phyloP scores from a whole-genome alignment of 768 basidiomycete genomes.

The Leccinum rimulosum region DNA sequence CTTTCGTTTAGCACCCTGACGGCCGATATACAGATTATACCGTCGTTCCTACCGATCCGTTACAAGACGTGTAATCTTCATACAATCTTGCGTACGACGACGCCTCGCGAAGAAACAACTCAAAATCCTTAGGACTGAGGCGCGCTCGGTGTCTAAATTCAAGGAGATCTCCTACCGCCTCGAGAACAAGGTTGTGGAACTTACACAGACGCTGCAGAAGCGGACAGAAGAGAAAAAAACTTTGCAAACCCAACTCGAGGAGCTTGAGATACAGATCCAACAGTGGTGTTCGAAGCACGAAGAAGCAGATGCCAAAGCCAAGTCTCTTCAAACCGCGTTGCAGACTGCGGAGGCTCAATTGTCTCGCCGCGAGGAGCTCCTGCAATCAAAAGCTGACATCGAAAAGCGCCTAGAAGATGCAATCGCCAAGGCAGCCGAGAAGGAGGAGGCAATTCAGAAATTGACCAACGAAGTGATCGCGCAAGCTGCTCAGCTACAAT shows the following conservation, averaged over 20 bases:
- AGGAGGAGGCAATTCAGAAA: slow-evolving; percentile 80
- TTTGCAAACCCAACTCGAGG: slow-evolving; percentile 67
- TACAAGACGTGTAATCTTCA: slow-evolving; percentile 69
- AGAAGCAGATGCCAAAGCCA: slow-evolving; percentile 73
- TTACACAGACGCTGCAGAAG: slow-evolving; percentile 90
- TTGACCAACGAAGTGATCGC: slow-evolving; percentile 73
- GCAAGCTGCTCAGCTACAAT: slow-evolving; percentile 74
- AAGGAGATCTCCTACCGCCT: slow-evolving; percentile 97
- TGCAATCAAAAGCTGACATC: slow-evolving; percentile 71
- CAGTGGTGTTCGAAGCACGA: slow-evolving; percentile 87
- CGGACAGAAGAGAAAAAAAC: slow-evolving; percentile 91
- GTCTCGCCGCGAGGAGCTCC: slow-evolving; percentile 67
- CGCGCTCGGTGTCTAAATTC: slow-evolving; percentile 96
- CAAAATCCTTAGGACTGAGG: slow-evolving; percentile 80
- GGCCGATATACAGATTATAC: slow-evolving; percentile 41
- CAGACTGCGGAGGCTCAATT: slow-evolving; percentile 70
- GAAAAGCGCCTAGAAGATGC: slow-evolving; percentile 83
- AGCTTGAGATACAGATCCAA: slow-evolving; percentile 82
- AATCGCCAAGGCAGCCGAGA: slow-evolving; percentile 67
- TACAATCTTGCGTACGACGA: slow-evolving; percentile 92
- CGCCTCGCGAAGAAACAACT: slow-evolving; percentile 85
- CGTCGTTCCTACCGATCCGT: slow-evolving; percentile 57
- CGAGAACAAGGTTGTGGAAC: slow-evolving; percentile 99
- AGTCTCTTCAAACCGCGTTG: slow-evolving; percentile 69
- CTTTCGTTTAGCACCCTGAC: slow-evolving; percentile 4